A percentile compares a stretch with the other conserved stretches of the same genome.
phyloP scores from a whole-genome alignment of 129 eudicot genomes.

The Ambrosia artemisiifolia region DNA sequence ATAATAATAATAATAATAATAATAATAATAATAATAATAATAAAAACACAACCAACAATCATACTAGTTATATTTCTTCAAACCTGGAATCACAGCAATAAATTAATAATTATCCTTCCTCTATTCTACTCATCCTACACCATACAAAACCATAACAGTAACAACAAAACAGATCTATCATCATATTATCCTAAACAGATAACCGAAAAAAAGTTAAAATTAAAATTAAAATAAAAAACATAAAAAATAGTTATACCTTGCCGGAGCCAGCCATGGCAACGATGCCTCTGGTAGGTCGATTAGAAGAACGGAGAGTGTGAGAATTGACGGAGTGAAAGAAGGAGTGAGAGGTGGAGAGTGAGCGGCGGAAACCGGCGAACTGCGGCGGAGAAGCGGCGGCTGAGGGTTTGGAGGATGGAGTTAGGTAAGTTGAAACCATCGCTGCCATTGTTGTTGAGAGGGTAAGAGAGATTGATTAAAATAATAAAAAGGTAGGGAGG shows the following conservation, averaged over 20 bases:
- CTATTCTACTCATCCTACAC: neutral
- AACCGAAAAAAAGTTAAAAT: neutral
- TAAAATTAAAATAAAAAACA: too few species aligned
- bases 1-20: too few species aligned
- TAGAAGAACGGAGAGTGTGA: constrained; percentile 48
- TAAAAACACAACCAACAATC: neutral
- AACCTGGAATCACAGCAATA: neutral
- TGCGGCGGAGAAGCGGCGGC: constrained; percentile 35
- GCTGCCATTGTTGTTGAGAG: constrained; percentile 27
- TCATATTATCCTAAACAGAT: neutral
- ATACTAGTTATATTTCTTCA: neutral
- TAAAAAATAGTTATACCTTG: constrained; percentile 41
- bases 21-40: too few species aligned
- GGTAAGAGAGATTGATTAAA: neutral
- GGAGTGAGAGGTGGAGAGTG: constrained; percentile 44
- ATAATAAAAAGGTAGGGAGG: neutral
- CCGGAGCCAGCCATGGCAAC: constrained; percentile 95
- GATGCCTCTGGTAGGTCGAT: constrained; percentile 48
- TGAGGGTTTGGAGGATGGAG: constrained; percentile 45
- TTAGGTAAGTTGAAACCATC: constrained; percentile 36
- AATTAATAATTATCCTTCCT: neutral
- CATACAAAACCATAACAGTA: neutral
- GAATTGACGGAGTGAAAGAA: constrained; percentile 61
- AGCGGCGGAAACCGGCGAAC: constrained; percentile 50
- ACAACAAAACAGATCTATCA: constrained; percentile 1